These are phyloP conservation scores for Venturia effusa DNA, from an alignment of 2,329 filamentous ascomycete species.

Conservation along the genomic window DNA sequence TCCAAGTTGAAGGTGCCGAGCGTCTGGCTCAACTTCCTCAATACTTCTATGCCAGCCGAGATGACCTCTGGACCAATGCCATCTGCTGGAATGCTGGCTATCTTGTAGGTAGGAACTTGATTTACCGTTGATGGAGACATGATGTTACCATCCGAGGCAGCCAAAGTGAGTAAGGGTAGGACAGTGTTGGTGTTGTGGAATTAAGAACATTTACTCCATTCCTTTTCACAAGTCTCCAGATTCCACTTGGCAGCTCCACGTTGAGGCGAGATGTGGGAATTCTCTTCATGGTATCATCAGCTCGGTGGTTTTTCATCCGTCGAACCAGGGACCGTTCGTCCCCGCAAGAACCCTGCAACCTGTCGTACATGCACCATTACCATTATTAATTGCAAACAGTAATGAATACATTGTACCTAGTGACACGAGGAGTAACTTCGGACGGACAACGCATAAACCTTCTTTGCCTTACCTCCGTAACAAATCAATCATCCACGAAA, in stretches of 20 bases:
- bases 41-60: slow-evolving; percentile 49
- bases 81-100: slow-evolving; percentile 58
- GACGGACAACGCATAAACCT: too few relatives aligned
- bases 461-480: too few relatives aligned
- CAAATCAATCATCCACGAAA: background rate
- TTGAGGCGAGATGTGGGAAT: too few relatives aligned
- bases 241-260: too few relatives aligned
- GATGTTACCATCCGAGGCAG: background rate
- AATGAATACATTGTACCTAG: too few relatives aligned
- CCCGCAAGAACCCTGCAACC: background rate
- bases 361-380: background rate
- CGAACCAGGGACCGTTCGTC: background rate
- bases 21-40: slow-evolving; percentile 42
- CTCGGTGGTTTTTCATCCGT: background rate
- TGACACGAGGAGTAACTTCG: too few relatives aligned
- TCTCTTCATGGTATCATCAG: slow-evolving; percentile 1
- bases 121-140: slow-evolving; percentile 4
- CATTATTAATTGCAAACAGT: background rate
- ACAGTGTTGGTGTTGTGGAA: too few relatives aligned
- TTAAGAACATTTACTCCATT: background rate
- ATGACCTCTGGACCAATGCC: slow-evolving; percentile 62
- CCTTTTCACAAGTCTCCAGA: too few relatives aligned
- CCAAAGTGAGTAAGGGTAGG: background rate
- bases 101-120: slow-evolving; percentile 27
- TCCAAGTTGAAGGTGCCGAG: slow-evolving; percentile 48